A percentile compares a stretch with the other conserved stretches of the same genome.
Evolutionary conservation across 192 early-diverging fungal species (phyloP).

Genomic region (Jimgerdemannia flammicorona): DNA sequence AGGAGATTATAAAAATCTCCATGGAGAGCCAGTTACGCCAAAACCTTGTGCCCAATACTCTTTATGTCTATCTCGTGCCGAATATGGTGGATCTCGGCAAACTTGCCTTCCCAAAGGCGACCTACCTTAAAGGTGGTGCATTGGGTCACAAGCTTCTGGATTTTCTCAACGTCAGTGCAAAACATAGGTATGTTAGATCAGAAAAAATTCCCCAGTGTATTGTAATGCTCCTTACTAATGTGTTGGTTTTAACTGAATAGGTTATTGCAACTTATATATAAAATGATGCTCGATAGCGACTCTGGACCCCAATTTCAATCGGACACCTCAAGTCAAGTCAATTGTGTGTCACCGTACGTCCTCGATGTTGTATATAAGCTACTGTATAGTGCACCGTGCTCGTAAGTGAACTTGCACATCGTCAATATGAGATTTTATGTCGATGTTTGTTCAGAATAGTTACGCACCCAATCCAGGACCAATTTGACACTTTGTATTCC

Average conservation of each 20-base stretch:
- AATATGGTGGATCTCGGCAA: slow-evolving; percentile 40
- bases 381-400: slow-evolving; percentile 70
- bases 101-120: slow-evolving; percentile 33
- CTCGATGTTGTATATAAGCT: slow-evolving; percentile 76
- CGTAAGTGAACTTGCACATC: slow-evolving; percentile 33
- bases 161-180: slow-evolving; percentile 61
- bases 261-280: slow-evolving; percentile 63
- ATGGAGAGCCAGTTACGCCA: slow-evolving; percentile 46
- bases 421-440: neutral
- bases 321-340: slow-evolving; percentile 41
- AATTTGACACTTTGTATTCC: slow-evolving; percentile 1
- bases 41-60: slow-evolving; percentile 45
- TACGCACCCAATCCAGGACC: neutral
- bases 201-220: neutral
- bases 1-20: slow-evolving; percentile 52
- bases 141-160: slow-evolving; percentile 66
- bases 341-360: slow-evolving; percentile 68
- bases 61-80: slow-evolving; percentile 51
- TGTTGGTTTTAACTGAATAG: slow-evolving; percentile 7
- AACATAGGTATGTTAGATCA: slow-evolving; percentile 47
- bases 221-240: neutral
- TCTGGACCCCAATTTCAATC: slow-evolving; percentile 55
- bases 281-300: slow-evolving; percentile 69
- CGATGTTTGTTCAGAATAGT: neutral
- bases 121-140: slow-evolving; percentile 62